Conservation (phyloP, 2,329 filamentous ascomycete species). For the Saccharata proteae region DNA sequence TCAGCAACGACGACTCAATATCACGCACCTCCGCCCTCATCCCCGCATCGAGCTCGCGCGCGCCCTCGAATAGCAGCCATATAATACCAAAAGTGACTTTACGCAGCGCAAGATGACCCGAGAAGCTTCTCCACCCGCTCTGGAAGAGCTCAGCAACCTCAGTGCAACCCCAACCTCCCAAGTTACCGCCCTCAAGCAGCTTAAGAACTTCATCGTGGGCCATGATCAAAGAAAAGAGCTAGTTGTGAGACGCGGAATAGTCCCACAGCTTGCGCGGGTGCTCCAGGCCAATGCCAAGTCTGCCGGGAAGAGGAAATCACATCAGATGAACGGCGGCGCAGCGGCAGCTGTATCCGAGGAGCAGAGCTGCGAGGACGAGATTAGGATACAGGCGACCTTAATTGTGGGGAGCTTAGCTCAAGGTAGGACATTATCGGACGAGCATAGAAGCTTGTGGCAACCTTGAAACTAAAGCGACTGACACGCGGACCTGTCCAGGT, state of each 20-base stretch:
- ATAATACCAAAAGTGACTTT: no score
- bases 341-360: slow-evolving; percentile 10
- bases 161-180: slow-evolving; percentile 28
- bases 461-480: no score
- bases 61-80: no score
- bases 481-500: no score
- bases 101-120: slow-evolving; percentile 23
- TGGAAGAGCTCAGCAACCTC: slow-evolving; percentile 26
- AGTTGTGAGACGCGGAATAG: slow-evolving; percentile 58
- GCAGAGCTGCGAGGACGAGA: slow-evolving; percentile 49
- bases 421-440: slow-evolving; percentile 49
- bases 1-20: no score
- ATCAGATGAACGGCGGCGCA: slow-evolving; percentile 15
- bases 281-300: slow-evolving; percentile 33
- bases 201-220: slow-evolving; percentile 86
- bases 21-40: no score
- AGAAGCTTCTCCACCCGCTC: slow-evolving; percentile 21
- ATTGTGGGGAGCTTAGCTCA: slow-evolving; percentile 76
- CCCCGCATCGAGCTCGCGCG: background rate
- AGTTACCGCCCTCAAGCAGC: slow-evolving; percentile 48
- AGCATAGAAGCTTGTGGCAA: no score
- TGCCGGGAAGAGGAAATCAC: slow-evolving; percentile 32
- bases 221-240: slow-evolving; percentile 77
- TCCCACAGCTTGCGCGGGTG: slow-evolving; percentile 48
- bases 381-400: slow-evolving; percentile 67